Conservation (phyloP, 164 flowering plant species). For the Vitis amurensis region DNA sequence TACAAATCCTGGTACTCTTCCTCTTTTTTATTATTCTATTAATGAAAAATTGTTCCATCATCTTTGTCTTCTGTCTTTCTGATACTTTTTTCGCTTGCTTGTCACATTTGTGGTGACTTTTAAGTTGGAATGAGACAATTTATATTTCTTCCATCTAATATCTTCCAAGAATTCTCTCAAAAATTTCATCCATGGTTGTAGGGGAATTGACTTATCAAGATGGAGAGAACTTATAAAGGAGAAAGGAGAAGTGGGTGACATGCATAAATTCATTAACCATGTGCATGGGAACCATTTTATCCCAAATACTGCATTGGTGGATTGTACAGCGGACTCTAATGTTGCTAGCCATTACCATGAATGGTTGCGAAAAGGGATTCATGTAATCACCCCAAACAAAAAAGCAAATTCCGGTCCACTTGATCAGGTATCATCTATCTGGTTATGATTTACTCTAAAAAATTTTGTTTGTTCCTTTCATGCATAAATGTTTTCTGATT, state of each 20-base stretch:
- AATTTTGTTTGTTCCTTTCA: too few relatives aligned
- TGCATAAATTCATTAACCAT: conserved; percentile 75
- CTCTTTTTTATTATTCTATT: too few relatives aligned
- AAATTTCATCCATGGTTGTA: conserved; percentile 20
- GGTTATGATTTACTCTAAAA: background rate
- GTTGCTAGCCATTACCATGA: conserved; percentile 74
- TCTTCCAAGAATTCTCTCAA: background rate
- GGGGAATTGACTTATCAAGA: conserved; percentile 77
- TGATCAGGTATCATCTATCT: conserved; percentile 61
- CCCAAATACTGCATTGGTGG: conserved; percentile 88
- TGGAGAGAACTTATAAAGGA: conserved; percentile 75
- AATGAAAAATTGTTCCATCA: too few relatives aligned
- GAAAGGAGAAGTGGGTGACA: conserved; percentile 72
- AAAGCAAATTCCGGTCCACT: conserved; percentile 99
- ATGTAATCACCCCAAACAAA: conserved; percentile 92
- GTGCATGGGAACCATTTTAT: conserved; percentile 89
- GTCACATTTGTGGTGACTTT: too few relatives aligned
- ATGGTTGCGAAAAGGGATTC: conserved; percentile 92
- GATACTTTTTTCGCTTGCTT: too few relatives aligned
- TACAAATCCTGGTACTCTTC: background rate
- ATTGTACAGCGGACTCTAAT: conserved; percentile 81
- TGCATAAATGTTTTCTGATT: too few relatives aligned
- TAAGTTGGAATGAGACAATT: background rate
- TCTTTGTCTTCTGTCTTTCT: too few relatives aligned
- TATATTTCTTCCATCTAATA: background rate